Base-by-base conservation (phyloP, 176 grass and related monocot species). In the Carex scoparia region DNA sequence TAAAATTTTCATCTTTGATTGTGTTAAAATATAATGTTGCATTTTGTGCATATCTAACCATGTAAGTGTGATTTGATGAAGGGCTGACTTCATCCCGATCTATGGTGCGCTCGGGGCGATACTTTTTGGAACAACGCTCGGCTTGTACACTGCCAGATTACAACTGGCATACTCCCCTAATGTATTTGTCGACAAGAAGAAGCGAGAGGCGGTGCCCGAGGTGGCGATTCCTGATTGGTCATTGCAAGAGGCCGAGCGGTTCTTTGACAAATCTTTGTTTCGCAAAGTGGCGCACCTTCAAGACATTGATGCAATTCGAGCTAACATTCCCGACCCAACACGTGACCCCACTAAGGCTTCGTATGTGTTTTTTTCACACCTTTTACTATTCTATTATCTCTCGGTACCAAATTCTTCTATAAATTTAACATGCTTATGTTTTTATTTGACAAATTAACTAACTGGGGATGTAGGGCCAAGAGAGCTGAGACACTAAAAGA, bases 121-220 rank as follows among this genome's bases (percentile, higher is more conserved):
- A 69, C 9, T 69, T 58, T 6, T 91, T 54, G 58, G 87, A 51
- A 81, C 61, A 51, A 46, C 92, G 61, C 84, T 98, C 62, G 92
- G 95, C 2, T 60, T 93, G 15, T 13, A 73, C 86, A 93, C 91
- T 42, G 95, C 92, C 33, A 80, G 69, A 88, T 87, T 90, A 78
- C 91, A 98, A 86, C 91, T 98, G 65, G 87, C 67, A 63, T 58
- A 94, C 89, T 48, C 92, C 79, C 95, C 95, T 63, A 94, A 91
- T 89, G 95, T 98, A 3, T 75, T 91, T 4, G 84, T 98, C 16
- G 87, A 92, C 86, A 98, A 98, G 91, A 88, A 87, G 85, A 98
- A 94, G 86, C 91, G 95, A 16, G 92, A 89, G 87, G 46, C 86
- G 48, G 84, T 98, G 71, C 79, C 95, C 0, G 95, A 98, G 91